A percentile compares a stretch with the other conserved stretches of the same genome.
Conservation (phyloP, 352 stramenopile genomes). For the Phytopythium boreale region DNA sequence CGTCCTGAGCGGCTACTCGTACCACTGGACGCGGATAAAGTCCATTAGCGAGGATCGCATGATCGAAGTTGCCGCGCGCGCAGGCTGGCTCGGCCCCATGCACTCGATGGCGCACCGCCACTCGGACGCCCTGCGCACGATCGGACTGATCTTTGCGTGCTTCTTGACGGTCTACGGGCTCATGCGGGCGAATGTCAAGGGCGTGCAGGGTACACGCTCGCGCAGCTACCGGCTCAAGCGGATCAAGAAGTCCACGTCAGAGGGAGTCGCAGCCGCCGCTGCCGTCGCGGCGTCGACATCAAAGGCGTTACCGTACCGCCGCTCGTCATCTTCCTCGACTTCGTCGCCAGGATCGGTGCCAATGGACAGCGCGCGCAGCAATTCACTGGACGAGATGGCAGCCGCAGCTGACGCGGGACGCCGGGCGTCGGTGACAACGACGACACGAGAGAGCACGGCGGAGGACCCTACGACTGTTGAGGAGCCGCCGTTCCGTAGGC, state of each 20-base stretch:
- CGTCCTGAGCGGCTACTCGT: constrained; percentile 42
- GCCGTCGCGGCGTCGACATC: constrained; percentile 8
- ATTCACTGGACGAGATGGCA: constrained; percentile 13
- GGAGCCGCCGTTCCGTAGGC: constrained; percentile 20
- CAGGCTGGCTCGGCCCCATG: constrained; percentile 5
- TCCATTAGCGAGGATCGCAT: background rate
- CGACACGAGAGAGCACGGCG: constrained; percentile 7
- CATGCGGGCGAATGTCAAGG: constrained; percentile 48
- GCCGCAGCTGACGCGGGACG: background rate
- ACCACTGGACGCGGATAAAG: constrained; percentile 25
- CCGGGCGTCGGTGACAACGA: constrained; percentile 1
- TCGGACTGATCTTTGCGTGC: constrained; percentile 48
- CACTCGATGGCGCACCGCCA: constrained; percentile 10
- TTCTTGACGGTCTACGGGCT: constrained; percentile 55
- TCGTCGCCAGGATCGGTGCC: constrained; percentile 25
- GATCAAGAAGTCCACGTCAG: constrained; percentile 43
- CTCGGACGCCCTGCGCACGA: constrained; percentile 34
- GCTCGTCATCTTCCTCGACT: constrained; percentile 31
- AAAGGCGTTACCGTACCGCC: constrained; percentile 11
- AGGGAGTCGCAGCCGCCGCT: constrained; percentile 9
- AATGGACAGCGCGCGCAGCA: constrained; percentile 23
- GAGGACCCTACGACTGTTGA: background rate
- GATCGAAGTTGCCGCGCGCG: constrained; percentile 5
- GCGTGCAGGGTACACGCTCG: constrained; percentile 46
- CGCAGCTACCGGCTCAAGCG: constrained; percentile 44